Percentiles rank a stretch among this genome's conserved stretches.
Evolutionary conservation across 2,329 filamentous ascomycete species (phyloP).

Genomic region (Colletotrichum trifolii): DNA sequence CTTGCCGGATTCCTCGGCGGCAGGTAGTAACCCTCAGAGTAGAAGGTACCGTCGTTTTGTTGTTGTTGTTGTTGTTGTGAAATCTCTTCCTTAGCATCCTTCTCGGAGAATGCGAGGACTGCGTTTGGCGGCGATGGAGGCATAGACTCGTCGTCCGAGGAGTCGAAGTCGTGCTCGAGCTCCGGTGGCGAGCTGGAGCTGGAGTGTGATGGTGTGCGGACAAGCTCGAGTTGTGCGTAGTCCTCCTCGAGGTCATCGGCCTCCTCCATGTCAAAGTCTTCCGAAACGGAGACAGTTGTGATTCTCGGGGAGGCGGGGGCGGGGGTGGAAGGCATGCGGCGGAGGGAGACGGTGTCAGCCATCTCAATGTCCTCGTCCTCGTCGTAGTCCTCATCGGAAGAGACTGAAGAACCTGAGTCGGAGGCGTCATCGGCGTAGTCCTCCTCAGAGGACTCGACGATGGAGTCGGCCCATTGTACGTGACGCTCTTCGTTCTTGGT

Average conservation of each 20-base stretch:
- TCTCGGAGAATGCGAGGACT: slow-evolving; percentile 69
- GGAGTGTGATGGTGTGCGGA: slow-evolving; percentile 74
- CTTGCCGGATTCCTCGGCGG: slow-evolving; percentile 62
- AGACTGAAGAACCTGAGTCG: slow-evolving; percentile 52
- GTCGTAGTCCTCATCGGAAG: slow-evolving; percentile 60
- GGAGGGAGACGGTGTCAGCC: slow-evolving; percentile 59
- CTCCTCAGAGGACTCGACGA: slow-evolving; percentile 78
- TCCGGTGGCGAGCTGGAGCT: slow-evolving; percentile 70
- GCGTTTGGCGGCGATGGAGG: slow-evolving; percentile 75
- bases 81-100: slow-evolving; percentile 59
- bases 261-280: slow-evolving; percentile 59
- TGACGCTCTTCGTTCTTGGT: slow-evolving; percentile 68
- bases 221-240: slow-evolving; percentile 73
- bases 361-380: slow-evolving; percentile 70
- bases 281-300: slow-evolving; percentile 48
- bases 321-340: slow-evolving; percentile 55
- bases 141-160: slow-evolving; percentile 78
- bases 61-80: slow-evolving; percentile 53
- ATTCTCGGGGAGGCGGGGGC: slow-evolving; percentile 38
- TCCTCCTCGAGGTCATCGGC: slow-evolving; percentile 70
- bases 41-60: slow-evolving; percentile 54
- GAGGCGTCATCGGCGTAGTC: slow-evolving; percentile 76
- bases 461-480: slow-evolving; percentile 87
- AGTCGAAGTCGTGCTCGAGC: slow-evolving; percentile 75
- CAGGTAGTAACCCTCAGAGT: slow-evolving; percentile 65